Evolutionary conservation across 2,329 filamentous ascomycete genomes (phyloP).

Genomic region (Neonectria punicea): DNA sequence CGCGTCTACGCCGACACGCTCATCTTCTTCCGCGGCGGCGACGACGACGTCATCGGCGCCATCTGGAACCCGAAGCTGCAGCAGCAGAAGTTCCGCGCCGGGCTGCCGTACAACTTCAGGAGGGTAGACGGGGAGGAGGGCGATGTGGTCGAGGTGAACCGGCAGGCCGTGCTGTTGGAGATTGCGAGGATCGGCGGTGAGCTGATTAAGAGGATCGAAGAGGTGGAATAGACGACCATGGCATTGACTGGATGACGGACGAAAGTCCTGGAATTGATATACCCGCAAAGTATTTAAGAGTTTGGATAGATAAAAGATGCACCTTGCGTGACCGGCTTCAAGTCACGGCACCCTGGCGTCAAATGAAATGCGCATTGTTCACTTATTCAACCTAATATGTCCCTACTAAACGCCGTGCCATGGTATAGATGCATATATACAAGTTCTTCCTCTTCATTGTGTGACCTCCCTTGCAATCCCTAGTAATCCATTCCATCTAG

Average conservation of each 20-base stretch:
- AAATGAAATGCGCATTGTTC: constrained; percentile 19
- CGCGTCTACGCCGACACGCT: constrained; percentile 74
- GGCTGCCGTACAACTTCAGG: constrained; percentile 70
- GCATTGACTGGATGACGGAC: constrained; percentile 7
- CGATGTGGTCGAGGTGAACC: constrained; percentile 72
- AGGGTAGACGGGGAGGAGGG: constrained; percentile 43
- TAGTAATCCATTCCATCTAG: constrained; percentile 29
- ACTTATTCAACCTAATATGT: constrained; percentile 41
- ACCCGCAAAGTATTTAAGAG: constrained; percentile 11
- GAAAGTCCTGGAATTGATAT: constrained; percentile 29
- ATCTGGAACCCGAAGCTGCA: constrained; percentile 68
- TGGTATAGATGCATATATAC: constrained; percentile 53
- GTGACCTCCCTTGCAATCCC: constrained; percentile 31
- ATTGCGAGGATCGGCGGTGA: constrained; percentile 75
- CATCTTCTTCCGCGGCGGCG: constrained; percentile 81
- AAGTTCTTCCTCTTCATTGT: constrained; percentile 35
- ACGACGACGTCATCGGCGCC: constrained; percentile 64
- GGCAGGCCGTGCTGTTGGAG: constrained; percentile 74
- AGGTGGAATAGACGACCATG: constrained; percentile 34
- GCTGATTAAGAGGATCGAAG: constrained; percentile 75
- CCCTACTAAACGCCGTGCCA: constrained; percentile 50
- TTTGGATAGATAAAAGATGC: constrained; percentile 12
- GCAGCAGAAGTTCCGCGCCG: constrained; percentile 73
- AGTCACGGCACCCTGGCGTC: neutral
- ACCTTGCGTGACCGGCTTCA: neutral